Base-by-base conservation (phyloP, 257 asterid genomes). In the Scutellaria minor region DNA sequence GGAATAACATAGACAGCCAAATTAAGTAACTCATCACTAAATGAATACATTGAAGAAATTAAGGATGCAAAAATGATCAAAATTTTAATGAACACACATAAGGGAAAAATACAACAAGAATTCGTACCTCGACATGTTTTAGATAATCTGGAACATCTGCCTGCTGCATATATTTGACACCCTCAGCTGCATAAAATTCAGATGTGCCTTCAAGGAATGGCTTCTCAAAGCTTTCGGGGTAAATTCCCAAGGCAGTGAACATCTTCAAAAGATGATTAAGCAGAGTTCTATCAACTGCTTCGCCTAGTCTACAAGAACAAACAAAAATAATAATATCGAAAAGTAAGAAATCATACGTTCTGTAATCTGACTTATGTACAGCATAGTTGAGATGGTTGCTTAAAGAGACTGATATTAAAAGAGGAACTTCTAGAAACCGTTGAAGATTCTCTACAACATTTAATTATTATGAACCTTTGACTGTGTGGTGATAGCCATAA, bases 251-350 rank as follows among this genome's bases (percentile, higher is more conserved):
- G 61, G 97, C 95, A 74, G 97, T 87, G 84, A 95, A 88, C 99
- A 92, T 90, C 99, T 92, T 95, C 89, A 95, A 72, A 68, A 95
- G 93, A 92, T 95, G 99, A 83, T 88, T 90, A 62, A 95, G 96
- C 66, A 90, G 98, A 76, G 99, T 90, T 75, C 98, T 88, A 77
- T 92, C 96, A 79, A 92, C 94, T 27, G 97, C 91, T 82, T 91
- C 98, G n/a, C 96, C 97, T 66, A 88, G 78, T 77, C 99, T 94
- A 84, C 66, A 74, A 37, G 45, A 67, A 53, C 2, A 70, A 67
- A 42, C 54, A 73, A 78, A 60, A 75, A 75, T n/a, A 48, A 64
- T 60, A 57, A 64, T 20, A 31, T 68, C 46, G 67, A 64, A 57
- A 18, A 42, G 42, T 51, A 46, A 71, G 66, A 68, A 40, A 52